These are phyloP conservation scores for Pulveroboletus sp. DNA, from an alignment of 768 basidiomycete species.

Conservation along the genomic window DNA sequence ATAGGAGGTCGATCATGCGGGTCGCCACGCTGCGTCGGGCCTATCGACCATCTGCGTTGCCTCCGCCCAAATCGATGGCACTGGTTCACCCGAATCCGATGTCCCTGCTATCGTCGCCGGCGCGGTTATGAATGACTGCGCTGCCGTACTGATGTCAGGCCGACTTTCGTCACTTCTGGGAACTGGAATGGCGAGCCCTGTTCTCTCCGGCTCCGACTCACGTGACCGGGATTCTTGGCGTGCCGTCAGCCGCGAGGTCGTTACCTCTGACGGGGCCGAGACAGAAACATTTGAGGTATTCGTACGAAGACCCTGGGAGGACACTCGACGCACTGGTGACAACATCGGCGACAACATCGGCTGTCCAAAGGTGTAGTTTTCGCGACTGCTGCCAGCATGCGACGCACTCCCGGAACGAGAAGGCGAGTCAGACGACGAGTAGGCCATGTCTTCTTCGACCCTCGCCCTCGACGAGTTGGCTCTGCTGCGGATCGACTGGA, in stretches of 20 bases:
- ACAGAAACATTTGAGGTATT: constrained; percentile 19
- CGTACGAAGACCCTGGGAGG: constrained; percentile 18
- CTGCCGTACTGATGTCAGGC: constrained; percentile 65
- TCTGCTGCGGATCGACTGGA: constrained; percentile 47
- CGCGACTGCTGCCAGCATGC: constrained; percentile 41
- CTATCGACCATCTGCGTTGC: constrained; percentile 42
- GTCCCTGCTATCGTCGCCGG: constrained; percentile 55
- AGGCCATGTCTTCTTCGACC: constrained; percentile 51
- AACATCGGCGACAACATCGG: constrained; percentile 40
- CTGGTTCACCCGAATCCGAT: constrained; percentile 49
- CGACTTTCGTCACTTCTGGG: constrained; percentile 36
- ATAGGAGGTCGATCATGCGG: constrained; percentile 32
- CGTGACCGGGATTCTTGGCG: constrained; percentile 15
- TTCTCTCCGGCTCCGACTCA: constrained; percentile 16
- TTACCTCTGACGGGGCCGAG: constrained; percentile 24
- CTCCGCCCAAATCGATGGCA: constrained; percentile 48
- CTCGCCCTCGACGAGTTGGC: constrained; percentile 68
- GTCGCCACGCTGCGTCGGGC: constrained; percentile 36
- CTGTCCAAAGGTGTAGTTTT: constrained; percentile 76
- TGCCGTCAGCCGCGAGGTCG: constrained; percentile 22
- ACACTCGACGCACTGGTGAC: constrained; percentile 20
- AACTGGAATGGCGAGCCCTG: constrained; percentile 25
- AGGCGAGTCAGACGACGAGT: constrained; percentile 34
- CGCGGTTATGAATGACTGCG: constrained; percentile 64
- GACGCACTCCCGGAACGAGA: constrained; percentile 46